Base-by-base conservation (phyloP, 2,329 filamentous ascomycete genomes). In the Alternaria hordeiaustralica region DNA sequence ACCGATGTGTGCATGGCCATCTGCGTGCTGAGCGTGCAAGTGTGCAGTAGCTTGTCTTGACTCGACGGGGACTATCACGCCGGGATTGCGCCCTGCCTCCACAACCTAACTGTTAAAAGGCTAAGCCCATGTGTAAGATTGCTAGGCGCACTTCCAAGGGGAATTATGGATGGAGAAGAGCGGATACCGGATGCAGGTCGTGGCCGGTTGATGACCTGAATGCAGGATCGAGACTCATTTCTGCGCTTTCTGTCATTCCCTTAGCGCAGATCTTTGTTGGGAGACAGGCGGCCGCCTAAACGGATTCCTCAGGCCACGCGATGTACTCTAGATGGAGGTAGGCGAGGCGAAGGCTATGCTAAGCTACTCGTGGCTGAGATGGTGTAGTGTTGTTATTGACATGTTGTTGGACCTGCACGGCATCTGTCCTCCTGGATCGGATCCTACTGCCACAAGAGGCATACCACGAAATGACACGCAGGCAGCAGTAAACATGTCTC, bases 151-250 rank as follows among this genome's bases (percentile, higher is more conserved):
- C 21, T 21, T 51, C 47, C 45, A 46, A 47, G 41, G 58, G 21
- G 61, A 56, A 58, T 61, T 45, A 58, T 54, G 58, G 30, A 64
- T 66, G 63, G 61, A 60, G 30, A 56, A 57, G 23, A 44, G 63
- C 64, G 65, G 62, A 68, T 67, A 62, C 54, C 64, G 61, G 58
- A 70, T 63, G 65, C 63, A 65, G 55, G 65, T 66, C 44, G 60
- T 70, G 58, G 56, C 62, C 44, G 64, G 65, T 69, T 71, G 59
- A 70, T 71, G 68, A 70, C 63, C 59, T 60, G 58, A 69, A 58
- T 58, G 70, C 65, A 69, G 69, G 71, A 75, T 74, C 71, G 67
- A 73, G 70, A 70, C 68, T 68, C 63, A 58, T 67, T 18, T 50
- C 47, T 33, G 46, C 43, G 58, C 49, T 63, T 36, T 49, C 36